Evolutionary conservation across 2,329 filamentous ascomycete species (phyloP).

Genomic region (Aspergillus spinulosporus): DNA sequence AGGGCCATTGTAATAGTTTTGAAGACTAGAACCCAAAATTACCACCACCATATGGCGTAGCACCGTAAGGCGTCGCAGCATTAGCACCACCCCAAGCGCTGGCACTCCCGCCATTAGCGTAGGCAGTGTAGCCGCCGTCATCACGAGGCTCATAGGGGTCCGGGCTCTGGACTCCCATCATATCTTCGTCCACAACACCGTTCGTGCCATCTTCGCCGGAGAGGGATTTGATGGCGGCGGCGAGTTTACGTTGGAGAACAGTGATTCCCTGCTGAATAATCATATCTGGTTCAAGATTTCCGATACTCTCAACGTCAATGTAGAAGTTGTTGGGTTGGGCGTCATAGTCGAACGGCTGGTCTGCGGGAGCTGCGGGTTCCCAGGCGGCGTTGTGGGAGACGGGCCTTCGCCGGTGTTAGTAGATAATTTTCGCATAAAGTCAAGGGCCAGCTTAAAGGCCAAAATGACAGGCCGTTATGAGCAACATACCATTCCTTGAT

Average conservation of each 20-base stretch:
- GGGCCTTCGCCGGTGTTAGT: constrained; percentile 29
- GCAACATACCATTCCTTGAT: constrained; percentile 74
- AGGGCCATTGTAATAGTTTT: not conserved
- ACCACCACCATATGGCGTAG: constrained; percentile 27
- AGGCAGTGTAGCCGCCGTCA: constrained; percentile 44
- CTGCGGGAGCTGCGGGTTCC: constrained; percentile 74
- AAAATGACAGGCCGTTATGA: not conserved
- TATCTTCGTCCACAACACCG: constrained; percentile 49
- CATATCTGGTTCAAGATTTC: constrained; percentile 82
- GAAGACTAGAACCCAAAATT: constrained; percentile 31
- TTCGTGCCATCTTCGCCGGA: constrained; percentile 57
- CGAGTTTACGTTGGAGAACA: constrained; percentile 86
- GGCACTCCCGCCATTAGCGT: constrained; percentile 49
- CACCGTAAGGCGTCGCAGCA: constrained; percentile 62
- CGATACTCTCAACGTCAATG: constrained; percentile 87
- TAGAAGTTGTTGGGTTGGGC: constrained; percentile 84
- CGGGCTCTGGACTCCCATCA: constrained; percentile 52
- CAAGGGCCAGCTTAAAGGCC: not conserved
- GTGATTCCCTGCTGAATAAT: constrained; percentile 88
- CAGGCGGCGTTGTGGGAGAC: constrained; percentile 58
- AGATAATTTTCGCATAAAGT: not conserved
- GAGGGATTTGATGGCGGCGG: constrained; percentile 69
- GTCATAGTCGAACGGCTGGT: constrained; percentile 87
- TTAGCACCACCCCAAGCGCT: constrained; percentile 68
- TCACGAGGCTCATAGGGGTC: constrained; percentile 50